Conservation (phyloP, 345 rosid genomes). For the Reutealis trisperma region DNA sequence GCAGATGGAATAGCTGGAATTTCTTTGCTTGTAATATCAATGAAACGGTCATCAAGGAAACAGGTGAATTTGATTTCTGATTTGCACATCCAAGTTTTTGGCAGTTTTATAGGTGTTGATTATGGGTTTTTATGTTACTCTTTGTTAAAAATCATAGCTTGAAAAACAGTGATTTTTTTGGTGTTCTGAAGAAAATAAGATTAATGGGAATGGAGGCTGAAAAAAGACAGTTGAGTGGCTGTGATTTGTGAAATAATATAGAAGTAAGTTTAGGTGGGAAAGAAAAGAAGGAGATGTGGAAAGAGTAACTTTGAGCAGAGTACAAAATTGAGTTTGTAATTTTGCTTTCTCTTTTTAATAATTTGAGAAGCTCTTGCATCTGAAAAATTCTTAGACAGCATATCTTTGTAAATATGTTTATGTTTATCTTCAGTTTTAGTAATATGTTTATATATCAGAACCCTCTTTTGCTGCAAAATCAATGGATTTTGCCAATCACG, state of each 20-base stretch:
- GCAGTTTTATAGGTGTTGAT: background rate
- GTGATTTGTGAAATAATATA: background rate
- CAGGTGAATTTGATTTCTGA: conserved; percentile 44
- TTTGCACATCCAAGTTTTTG: background rate
- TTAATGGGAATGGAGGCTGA: background rate
- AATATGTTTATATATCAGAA: background rate
- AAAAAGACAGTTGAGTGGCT: background rate
- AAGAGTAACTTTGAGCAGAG: background rate
- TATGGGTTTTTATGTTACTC: background rate
- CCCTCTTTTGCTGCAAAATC: background rate
- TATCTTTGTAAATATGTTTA: background rate
- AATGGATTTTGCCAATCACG: too few relatives aligned
- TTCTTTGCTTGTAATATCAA: conserved; percentile 86
- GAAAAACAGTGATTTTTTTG: background rate
- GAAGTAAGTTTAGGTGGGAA: background rate
- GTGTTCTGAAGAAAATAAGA: background rate
- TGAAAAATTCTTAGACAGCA: background rate
- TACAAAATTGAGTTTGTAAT: background rate
- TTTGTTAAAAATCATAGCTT: background rate
- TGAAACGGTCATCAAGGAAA: conserved; percentile 85
- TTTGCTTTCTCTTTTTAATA: background rate
- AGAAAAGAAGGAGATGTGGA: background rate
- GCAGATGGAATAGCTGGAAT: conserved; percentile 99
- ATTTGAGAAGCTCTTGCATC: background rate
- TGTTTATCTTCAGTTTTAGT: background rate